Base-by-base conservation (phyloP, 805 yeast species). In the Kluyveromyces dobzhanskii region DNA sequence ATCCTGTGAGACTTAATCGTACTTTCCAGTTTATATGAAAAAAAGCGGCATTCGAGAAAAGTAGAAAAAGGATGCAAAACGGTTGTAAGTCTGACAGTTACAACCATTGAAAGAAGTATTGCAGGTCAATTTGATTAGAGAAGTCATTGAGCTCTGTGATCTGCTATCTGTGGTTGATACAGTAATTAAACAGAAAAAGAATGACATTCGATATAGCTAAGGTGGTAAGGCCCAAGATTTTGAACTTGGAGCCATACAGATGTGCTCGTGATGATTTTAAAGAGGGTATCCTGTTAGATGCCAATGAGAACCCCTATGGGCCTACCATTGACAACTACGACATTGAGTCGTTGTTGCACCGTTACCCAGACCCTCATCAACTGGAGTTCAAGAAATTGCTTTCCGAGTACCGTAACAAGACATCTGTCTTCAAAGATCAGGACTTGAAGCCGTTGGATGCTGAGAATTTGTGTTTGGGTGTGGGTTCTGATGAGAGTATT, bases 331-430 rank as follows among this genome's bases (percentile, higher is more conserved):
- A 64, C 2, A 60, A 62, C 5, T 47, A 76, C 17, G 58, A 69
- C 3, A 47, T 49, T 1, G 61, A 60, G 1, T 90, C 82, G 44
- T 80, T 78, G 35, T 75, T 92, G 50, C 80, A 92, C 66, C 72
- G 98, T 53, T 92, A 92, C 59, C 98, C 98, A 13, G 98, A 92
- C 53, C 98, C 98, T 8, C 97, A 92, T 63, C 97, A 90, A 55
- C 42, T 73, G 5, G 80, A 70, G 25, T 70, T 92, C 51, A 92
- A 92, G 57, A 65, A 73, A 45, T 78, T 78, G 46, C 68, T 90
- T 36, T 76, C 84, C 35, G 67, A 75, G 29, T 81, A 81, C 55
- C 73, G 98, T 46, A 87, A 85, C 57, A 45, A 56, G 6, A 46
- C 49, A 7, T 48, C 55, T 17, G 17, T 39, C 4, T 44, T 47